Base-by-base conservation (phyloP, 257 asterid genomes). In the Knoxia roxburghii region DNA sequence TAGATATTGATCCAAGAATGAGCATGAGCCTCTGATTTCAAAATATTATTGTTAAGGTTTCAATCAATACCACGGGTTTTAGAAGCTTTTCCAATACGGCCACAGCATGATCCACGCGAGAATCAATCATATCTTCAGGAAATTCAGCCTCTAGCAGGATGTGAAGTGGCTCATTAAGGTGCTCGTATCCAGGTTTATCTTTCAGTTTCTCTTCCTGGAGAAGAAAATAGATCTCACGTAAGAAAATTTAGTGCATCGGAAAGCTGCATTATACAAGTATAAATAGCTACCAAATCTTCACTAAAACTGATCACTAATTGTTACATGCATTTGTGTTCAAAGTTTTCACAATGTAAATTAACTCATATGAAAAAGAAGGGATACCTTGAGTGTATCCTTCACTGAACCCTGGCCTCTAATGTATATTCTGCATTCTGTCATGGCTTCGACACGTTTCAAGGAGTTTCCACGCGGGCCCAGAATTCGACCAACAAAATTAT, bases 391-490 rank as follows among this genome's bases (percentile, higher is more conserved):
- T 51, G 91, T 14, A 77, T 89, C 96, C 84, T 89, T 89, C 65
- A 89, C 91, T 10, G 96, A 89, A 68, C 96, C 96, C 49, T 71
- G 84, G 57, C 96, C 94, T 70, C 96, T 77, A 29, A 89, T 89
- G 77, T 76, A 89, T 58, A 89, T 82, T 68, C 94, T 83, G 79
- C 96, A 89, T 60, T 87, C 88, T n/a, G 96, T 89, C 79, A 81
- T 50, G 56, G 89, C 88, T 75, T 86, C 96, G 60, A 86, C 86
- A 65, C 91, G 84, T 78, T 89, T 89, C 78, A 89, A 80, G 71
- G 95, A 89, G 78, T 89, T 89, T 37, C 95, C 96, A 54, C 96
- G 95, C 1, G 91, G 91, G 53, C 96, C 91, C 48, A 89, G 74
- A 76, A 89, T 86, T 72, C 95, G 85, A 61, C 96, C 96, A 13